Conservation (phyloP, 2,329 filamentous ascomycete genomes). For the Neonectria coccinea region DNA sequence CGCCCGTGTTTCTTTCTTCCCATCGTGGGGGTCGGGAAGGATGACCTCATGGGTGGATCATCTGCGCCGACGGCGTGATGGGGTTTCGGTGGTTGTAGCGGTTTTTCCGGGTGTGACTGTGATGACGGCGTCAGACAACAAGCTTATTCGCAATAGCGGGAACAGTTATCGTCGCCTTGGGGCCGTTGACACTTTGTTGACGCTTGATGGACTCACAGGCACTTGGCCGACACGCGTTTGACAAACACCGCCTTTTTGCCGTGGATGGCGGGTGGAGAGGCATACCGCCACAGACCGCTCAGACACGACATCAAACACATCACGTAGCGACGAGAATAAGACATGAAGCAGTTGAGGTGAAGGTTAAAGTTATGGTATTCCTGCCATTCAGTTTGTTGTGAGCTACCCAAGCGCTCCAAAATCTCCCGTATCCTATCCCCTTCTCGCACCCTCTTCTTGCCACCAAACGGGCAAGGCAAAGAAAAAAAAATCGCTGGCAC, state of each 20-base stretch:
- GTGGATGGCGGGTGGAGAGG: background rate
- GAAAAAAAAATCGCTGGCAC: background rate
- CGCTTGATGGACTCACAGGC: too few relatives aligned
- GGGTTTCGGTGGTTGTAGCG: conserved; percentile 1
- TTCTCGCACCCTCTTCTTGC: conserved; percentile 13
- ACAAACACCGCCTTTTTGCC: background rate
- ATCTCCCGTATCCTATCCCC: conserved; percentile 14
- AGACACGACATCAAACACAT: background rate
- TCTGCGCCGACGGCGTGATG: conserved; percentile 39
- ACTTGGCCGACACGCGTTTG: background rate
- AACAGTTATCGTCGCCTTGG: conserved; percentile 16
- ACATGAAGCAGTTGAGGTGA: conserved; percentile 3
- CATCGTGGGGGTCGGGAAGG: conserved; percentile 12
- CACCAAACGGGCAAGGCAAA: conserved; percentile 13
- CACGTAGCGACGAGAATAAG: conserved; percentile 4
- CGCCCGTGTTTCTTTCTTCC: too few relatives aligned
- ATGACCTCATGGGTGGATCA: conserved; percentile 46
- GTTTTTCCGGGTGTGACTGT: background rate
- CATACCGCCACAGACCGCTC: background rate
- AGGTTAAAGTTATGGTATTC: conserved; percentile 50
- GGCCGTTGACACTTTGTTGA: conserved; percentile 4
- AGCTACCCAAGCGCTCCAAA: conserved; percentile 39
- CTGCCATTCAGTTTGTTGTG: conserved; percentile 51
- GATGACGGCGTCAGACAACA: conserved; percentile 7
- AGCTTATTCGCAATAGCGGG: conserved; percentile 15